phyloP scores from a whole-genome alignment of 768 basidiomycete species.

The Leucocoprinus leucothites region DNA sequence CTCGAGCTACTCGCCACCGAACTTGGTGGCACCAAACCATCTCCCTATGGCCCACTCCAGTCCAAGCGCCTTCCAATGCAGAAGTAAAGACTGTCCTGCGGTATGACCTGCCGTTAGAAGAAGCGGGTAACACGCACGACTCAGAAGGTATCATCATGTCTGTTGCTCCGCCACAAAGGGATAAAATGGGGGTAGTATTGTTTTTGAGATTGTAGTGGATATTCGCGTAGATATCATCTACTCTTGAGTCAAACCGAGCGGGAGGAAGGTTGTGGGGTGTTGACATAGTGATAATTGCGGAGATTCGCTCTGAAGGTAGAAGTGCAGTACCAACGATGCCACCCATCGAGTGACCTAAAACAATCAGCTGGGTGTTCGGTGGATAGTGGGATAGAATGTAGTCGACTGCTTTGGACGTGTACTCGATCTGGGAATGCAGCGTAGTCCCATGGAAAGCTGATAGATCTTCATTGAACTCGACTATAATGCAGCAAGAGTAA shows the following conservation, averaged over 20 bases:
- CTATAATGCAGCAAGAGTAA: constrained; percentile 32
- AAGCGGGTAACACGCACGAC: constrained; percentile 61
- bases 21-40: constrained; percentile 99
- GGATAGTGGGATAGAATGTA: constrained; percentile 82
- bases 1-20: constrained; percentile 82
- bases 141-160: constrained; percentile 94
- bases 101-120: constrained; percentile 27
- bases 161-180: constrained; percentile 88
- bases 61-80: constrained; percentile 88
- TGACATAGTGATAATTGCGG: constrained; percentile 92
- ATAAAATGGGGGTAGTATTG: constrained; percentile 67
- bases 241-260: constrained; percentile 77
- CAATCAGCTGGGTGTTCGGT: constrained; percentile 54
- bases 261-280: constrained; percentile 90
- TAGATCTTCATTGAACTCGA: constrained; percentile 96
- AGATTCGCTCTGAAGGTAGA: constrained; percentile 63
- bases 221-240: constrained; percentile 67
- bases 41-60: constrained; percentile 91
- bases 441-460: constrained; percentile 94
- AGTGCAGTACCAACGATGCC: constrained; percentile 86
- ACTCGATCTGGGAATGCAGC: constrained; percentile 75
- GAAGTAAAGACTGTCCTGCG: constrained; percentile 78
- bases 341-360: constrained; percentile 98
- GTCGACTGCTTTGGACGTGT: constrained; percentile 64
- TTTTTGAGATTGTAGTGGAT: constrained; percentile 37